These are phyloP conservation scores for Rhodomyrtus tomentosa DNA, from an alignment of 345 rosid species.

Conservation along the genomic window DNA sequence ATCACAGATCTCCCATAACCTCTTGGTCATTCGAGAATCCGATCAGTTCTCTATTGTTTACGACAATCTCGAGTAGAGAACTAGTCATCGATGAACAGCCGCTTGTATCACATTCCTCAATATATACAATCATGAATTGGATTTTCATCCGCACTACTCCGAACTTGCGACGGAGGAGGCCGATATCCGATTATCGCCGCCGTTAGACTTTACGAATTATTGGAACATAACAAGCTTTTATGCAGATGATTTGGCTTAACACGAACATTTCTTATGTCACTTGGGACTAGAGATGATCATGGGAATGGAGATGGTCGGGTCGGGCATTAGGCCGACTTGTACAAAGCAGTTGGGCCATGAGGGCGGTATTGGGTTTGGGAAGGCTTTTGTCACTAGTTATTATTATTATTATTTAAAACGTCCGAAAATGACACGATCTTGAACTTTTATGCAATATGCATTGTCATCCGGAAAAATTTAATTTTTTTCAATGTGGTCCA, in stretches of 20 bases:
- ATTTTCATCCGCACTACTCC: not conserved
- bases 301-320: not conserved
- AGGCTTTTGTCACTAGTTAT: not conserved
- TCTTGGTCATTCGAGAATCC: not conserved
- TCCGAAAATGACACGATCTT: not conserved
- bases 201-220: not conserved
- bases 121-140: not conserved
- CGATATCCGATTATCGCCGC: not conserved
- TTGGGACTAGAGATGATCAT: not conserved
- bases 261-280: not conserved
- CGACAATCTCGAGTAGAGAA: not conserved
- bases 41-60: not conserved
- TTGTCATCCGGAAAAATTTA: accelerated
- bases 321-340: not conserved
- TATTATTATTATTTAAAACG: not conserved
- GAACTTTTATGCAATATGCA: not conserved
- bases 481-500: not conserved
- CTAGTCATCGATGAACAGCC: accelerated
- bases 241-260: not conserved
- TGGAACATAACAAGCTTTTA: not conserved
- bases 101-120: not conserved
- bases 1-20: not conserved
- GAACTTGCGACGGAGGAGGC: not conserved
- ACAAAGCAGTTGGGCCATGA: not conserved
- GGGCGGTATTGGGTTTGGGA: not conserved